These are phyloP conservation scores for Colletotrichum lindemuthianum DNA, from an alignment of 2,329 filamentous ascomycete species.

Conservation along the genomic window DNA sequence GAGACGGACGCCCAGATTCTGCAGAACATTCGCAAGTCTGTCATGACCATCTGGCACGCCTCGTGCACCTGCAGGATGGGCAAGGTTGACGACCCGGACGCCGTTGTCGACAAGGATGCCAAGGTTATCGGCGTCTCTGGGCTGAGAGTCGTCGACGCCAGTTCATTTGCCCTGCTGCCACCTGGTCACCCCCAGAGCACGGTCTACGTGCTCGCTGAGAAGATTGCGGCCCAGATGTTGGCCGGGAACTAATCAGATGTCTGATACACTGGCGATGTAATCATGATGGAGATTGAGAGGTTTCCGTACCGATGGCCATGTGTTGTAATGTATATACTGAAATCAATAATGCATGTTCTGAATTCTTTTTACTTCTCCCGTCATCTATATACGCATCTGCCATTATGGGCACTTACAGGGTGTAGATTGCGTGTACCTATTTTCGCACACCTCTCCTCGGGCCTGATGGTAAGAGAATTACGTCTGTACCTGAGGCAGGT, in stretches of 20 bases:
- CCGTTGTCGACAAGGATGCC: slow-evolving; percentile 45
- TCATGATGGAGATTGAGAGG: too few relatives aligned
- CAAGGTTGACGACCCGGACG: slow-evolving; percentile 40
- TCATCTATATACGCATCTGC: too few relatives aligned
- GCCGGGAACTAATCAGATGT: slow-evolving; percentile 44
- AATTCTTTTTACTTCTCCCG: too few relatives aligned
- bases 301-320: too few relatives aligned
- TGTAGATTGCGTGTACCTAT: too few relatives aligned
- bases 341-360: too few relatives aligned
- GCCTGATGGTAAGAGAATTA: too few relatives aligned
- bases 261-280: not conserved
- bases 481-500: too few relatives aligned
- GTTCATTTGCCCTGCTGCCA: slow-evolving; percentile 41
- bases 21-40: slow-evolving; percentile 25
- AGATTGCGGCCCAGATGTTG: slow-evolving; percentile 41
- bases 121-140: slow-evolving; percentile 44
- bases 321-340: too few relatives aligned
- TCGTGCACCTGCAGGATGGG: slow-evolving; percentile 66
- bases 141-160: slow-evolving; percentile 46
- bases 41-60: slow-evolving; percentile 63
- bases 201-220: slow-evolving; percentile 40
- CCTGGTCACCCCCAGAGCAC: slow-evolving; percentile 41
- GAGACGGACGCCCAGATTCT: slow-evolving; percentile 47
- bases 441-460: too few relatives aligned
- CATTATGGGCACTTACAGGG: too few relatives aligned